Evolutionary conservation across 1,139 yeast species (phyloP).

Genomic region (Candida tetrigidarum): DNA sequence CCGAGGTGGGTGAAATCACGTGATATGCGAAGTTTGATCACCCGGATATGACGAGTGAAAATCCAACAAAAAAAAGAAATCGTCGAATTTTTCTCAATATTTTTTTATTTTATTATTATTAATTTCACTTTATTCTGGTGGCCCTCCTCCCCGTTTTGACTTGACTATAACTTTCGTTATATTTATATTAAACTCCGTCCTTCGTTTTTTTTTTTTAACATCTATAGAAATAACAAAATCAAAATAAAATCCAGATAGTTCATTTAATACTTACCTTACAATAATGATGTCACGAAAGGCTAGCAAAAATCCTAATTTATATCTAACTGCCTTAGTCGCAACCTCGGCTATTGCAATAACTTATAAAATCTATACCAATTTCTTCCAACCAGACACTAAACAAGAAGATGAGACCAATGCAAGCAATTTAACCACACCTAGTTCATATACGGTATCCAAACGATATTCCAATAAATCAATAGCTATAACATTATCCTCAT

Average conservation of each 20-base stretch:
- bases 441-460: constrained; percentile 17
- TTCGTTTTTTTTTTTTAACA: neutral
- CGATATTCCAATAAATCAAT: constrained; percentile 39
- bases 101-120: neutral
- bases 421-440: constrained; percentile 8
- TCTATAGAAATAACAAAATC: neutral
- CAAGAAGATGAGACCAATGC: constrained; percentile 9
- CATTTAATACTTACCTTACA: neutral
- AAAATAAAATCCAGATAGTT: neutral
- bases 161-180: no score
- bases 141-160: neutral
- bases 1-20: neutral
- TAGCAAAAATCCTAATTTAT: constrained; percentile 33
- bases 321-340: constrained; percentile 42
- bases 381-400: constrained; percentile 15
- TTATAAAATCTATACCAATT: constrained; percentile 35
- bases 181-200: neutral
- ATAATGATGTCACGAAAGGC: constrained; percentile 18
- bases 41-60: neutral
- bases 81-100: neutral
- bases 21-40: neutral
- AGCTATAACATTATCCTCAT: constrained; percentile 49
- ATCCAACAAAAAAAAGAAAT: constrained; percentile 5
- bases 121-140: neutral
- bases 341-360: constrained; percentile 41